phyloP scores from a whole-genome alignment of 1,284 basidiomycete species.

The Trichosporon sp. region DNA sequence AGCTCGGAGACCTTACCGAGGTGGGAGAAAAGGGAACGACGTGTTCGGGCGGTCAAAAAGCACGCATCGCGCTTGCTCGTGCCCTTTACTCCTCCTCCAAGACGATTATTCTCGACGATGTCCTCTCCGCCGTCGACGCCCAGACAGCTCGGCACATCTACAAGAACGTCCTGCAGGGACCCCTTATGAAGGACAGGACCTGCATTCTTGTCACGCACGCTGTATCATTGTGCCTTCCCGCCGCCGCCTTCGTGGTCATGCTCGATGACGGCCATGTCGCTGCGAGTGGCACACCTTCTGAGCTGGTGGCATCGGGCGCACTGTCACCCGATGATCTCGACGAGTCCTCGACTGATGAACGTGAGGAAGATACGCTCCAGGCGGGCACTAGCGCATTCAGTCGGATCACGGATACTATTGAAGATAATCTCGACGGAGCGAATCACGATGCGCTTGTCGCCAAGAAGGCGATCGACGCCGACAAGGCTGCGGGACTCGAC shows the following conservation, averaged over 20 bases:
- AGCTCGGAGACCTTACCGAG: slow-evolving; percentile 55
- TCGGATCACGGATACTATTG: slow-evolving; percentile 22
- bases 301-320: slow-evolving; percentile 25
- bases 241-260: slow-evolving; percentile 45
- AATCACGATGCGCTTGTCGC: slow-evolving; percentile 59
- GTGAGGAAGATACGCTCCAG: background rate
- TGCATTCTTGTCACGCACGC: slow-evolving; percentile 55
- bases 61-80: slow-evolving; percentile 45
- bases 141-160: slow-evolving; percentile 45
- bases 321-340: slow-evolving; percentile 18
- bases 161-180: slow-evolving; percentile 39
- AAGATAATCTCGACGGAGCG: slow-evolving; percentile 53
- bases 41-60: slow-evolving; percentile 47
- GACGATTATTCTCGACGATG: slow-evolving; percentile 46
- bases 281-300: slow-evolving; percentile 37
- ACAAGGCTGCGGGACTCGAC: slow-evolving; percentile 26
- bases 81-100: slow-evolving; percentile 45
- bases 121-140: slow-evolving; percentile 51
- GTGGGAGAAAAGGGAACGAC: slow-evolving; percentile 57
- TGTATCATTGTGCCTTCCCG: slow-evolving; percentile 51
- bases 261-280: slow-evolving; percentile 39
- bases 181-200: slow-evolving; percentile 46
- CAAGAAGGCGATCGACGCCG: slow-evolving; percentile 30
- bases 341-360: background rate
- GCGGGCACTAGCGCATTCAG: background rate